Evolutionary conservation across 192 early-diverging fungal genomes (phyloP).

Genomic region (Entomortierella parvispora): DNA sequence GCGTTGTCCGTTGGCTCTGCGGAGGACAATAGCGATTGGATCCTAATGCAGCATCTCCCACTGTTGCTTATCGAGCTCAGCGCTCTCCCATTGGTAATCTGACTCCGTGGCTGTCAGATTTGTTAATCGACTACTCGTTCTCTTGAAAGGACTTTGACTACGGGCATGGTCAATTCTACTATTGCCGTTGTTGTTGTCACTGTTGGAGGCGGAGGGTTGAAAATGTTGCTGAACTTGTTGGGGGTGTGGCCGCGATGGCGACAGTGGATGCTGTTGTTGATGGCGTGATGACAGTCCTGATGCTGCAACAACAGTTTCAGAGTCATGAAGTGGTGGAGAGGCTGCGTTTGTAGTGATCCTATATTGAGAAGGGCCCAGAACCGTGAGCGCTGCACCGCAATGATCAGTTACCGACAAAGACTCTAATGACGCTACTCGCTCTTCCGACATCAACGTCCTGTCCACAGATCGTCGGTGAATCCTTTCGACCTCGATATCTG

Average conservation of each 20-base stretch:
- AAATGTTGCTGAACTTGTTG: neutral
- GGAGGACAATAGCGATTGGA: too few relatives aligned
- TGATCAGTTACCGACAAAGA: too few relatives aligned
- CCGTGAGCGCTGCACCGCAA: slow-evolving; percentile 6
- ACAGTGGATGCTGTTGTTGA: neutral
- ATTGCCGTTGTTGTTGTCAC: neutral
- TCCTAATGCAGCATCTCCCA: slow-evolving; percentile 52
- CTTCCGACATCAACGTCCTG: neutral
- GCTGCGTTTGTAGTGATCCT: slow-evolving; percentile 5
- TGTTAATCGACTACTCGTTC: slow-evolving; percentile 41
- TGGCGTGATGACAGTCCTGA: neutral
- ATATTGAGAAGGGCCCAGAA: slow-evolving; percentile 27
- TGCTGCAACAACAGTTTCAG: neutral
- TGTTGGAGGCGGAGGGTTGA: too few relatives aligned
- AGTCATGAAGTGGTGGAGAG: too few relatives aligned
- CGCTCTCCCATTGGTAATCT: slow-evolving; percentile 44
- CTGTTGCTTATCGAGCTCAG: slow-evolving; percentile 25
- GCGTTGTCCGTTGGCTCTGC: too few relatives aligned
- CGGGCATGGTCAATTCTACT: neutral
- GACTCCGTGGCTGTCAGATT: slow-evolving; percentile 30
- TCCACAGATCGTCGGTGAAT: neutral
- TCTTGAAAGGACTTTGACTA: slow-evolving; percentile 17
- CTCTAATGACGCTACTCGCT: too few relatives aligned
- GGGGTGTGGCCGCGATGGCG: too few relatives aligned
- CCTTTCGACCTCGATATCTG: neutral